phyloP scores from a whole-genome alignment of 2,329 filamentous ascomycete genomes.

The Aspergillus cejpii region DNA sequence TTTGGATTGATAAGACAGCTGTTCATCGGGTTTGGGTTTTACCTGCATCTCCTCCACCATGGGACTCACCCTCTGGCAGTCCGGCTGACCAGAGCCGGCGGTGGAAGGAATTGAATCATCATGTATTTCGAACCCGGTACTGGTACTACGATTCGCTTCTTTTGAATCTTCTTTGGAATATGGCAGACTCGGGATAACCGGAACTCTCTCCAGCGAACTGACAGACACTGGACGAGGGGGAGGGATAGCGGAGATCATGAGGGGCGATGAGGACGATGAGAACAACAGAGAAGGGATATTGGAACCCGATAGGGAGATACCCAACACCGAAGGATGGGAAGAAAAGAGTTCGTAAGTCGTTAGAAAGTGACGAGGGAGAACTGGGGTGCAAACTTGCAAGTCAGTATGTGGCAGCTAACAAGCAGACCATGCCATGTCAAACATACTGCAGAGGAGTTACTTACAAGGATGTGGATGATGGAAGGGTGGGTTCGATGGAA shows the following conservation, averaged over 20 bases:
- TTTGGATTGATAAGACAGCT: slow-evolving; percentile 11
- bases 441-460: slow-evolving; percentile 9
- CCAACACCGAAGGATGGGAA: slow-evolving; percentile 10
- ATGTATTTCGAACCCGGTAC: slow-evolving; percentile 20
- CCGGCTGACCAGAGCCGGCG: slow-evolving; percentile 17
- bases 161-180: slow-evolving; percentile 14
- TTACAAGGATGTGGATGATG: background rate
- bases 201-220: slow-evolving; percentile 26
- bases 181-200: slow-evolving; percentile 16
- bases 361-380: slow-evolving; percentile 6
- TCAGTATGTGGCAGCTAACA: background rate
- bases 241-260: slow-evolving; percentile 29
- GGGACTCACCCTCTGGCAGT: slow-evolving; percentile 19
- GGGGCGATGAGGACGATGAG: slow-evolving; percentile 11
- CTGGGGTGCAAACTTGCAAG: background rate
- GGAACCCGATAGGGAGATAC: slow-evolving; percentile 2
- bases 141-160: slow-evolving; percentile 23
- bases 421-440: background rate
- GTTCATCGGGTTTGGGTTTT: slow-evolving; percentile 8
- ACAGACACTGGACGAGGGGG: slow-evolving; percentile 30
- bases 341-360: slow-evolving; percentile 17
- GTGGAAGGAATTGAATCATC: slow-evolving; percentile 19
- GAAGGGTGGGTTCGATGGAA: background rate
- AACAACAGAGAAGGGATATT: slow-evolving; percentile 2
- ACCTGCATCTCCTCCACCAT: slow-evolving; percentile 24